These are phyloP conservation scores for Pueraria montana DNA, from an alignment of 306 rosid species.

Conservation along the genomic window DNA sequence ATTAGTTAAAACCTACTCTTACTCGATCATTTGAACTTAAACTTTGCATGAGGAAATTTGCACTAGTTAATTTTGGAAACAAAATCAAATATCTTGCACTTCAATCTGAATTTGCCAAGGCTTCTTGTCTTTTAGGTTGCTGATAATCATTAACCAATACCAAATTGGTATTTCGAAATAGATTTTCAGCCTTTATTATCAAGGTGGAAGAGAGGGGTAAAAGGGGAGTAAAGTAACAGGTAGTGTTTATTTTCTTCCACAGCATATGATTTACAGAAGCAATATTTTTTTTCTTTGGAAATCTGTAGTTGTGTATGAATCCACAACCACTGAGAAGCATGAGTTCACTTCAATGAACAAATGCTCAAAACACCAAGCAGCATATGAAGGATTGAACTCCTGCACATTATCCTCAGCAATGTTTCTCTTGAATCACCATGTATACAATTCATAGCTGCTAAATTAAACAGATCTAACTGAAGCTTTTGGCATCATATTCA, in stretches of 20 bases:
- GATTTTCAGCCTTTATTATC: neutral
- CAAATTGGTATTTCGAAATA: constrained; percentile 14
- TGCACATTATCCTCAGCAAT: constrained; percentile 38
- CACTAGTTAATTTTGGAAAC: constrained; percentile 10
- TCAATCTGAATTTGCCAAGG: constrained; percentile 3
- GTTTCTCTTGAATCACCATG: constrained; percentile 45
- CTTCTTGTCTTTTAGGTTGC: constrained; percentile 12
- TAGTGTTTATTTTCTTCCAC: neutral
- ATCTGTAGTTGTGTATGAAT: constrained; percentile 27
- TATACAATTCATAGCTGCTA: constrained; percentile 47
- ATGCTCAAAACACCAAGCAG: constrained; percentile 35
- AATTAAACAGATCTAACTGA: constrained; percentile 35
- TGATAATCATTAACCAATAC: constrained; percentile 13
- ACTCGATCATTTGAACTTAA: neutral
- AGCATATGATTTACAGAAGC: constrained; percentile 39
- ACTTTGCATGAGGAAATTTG: neutral
- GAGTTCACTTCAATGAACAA: constrained; percentile 50
- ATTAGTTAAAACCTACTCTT: neutral
- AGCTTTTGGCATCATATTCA: constrained; percentile 35
- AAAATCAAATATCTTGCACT: neutral
- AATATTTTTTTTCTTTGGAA: constrained; percentile 25
- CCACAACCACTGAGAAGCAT: constrained; percentile 36
- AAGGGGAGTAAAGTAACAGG: neutral
- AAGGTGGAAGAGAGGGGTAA: neutral
- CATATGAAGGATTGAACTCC: constrained; percentile 30